A percentile compares a stretch with the other conserved stretches of the same genome.
phyloP scores from a whole-genome alignment of 192 early-diverging fungal species.

The Coemansia sp. region DNA sequence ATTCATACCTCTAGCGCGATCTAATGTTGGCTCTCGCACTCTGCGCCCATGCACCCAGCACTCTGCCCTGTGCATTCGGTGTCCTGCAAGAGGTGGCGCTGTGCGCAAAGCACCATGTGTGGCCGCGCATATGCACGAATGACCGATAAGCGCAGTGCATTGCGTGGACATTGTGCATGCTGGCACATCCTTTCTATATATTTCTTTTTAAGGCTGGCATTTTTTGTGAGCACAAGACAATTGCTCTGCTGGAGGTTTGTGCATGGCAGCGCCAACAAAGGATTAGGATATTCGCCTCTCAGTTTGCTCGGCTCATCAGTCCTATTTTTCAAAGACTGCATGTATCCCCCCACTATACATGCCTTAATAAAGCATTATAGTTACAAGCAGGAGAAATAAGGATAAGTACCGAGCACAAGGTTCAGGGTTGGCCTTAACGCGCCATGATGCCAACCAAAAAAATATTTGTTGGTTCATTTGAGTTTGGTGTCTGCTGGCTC shows the following conservation, averaged over 20 bases:
- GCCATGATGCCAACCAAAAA: slow-evolving; percentile 1
- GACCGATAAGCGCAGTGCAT: slow-evolving; percentile 6
- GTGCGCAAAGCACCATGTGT: background rate
- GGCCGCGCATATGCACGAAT: slow-evolving; percentile 6
- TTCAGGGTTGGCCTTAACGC: background rate
- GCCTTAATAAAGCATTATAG: slow-evolving; percentile 11
- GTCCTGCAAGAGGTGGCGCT: background rate
- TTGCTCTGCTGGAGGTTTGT: slow-evolving; percentile 3
- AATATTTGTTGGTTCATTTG: background rate
- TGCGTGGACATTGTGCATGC: slow-evolving; percentile 1
- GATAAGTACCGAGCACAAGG: slow-evolving; percentile 6
- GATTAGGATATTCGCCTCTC: too few species aligned
- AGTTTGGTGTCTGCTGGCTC: background rate
- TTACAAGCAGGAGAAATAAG: slow-evolving; percentile 9
- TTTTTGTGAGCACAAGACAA: background rate
- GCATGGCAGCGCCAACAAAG: background rate
- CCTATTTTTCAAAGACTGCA: slow-evolving; percentile 9
- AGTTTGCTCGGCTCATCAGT: slow-evolving; percentile 1
- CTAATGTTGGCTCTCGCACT: background rate
- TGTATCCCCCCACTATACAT: background rate
- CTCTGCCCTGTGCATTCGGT: background rate
- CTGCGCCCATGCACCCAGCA: background rate
- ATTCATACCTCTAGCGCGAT: background rate
- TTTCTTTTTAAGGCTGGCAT: background rate
- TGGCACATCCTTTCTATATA: background rate